Evolutionary conservation across 1,139 yeast genomes (phyloP), one percentile per base, ranked within the genome.

Genomic region (Blastobotrys proliferans): DNA sequence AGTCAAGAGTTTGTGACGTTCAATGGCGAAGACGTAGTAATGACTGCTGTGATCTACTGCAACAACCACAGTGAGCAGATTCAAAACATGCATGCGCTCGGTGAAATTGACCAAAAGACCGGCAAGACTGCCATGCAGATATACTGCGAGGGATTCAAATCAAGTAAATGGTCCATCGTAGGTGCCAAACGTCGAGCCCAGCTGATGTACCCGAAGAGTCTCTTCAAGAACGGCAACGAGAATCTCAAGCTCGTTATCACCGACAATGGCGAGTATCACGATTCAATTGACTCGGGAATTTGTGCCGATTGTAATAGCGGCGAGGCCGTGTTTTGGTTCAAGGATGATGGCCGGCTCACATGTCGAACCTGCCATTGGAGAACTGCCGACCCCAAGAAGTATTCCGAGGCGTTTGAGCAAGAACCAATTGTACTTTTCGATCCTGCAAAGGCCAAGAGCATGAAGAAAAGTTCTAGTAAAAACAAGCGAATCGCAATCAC

Each of bases 21-120:
- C 1, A 51, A 62, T 2, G 78, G 73, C 9, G 70, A 67, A 48
- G 56, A 48, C 1, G 65, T 64, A 1, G 37, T 41, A 11, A 52
- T 65, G 50, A 43, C 46, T 4, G 59, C 73, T 1, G 58, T 57
- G 6, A 46, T 67, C 13, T 44, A 64, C 37, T 68, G 73, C 48
- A 39, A 46, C 2, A 41, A 47, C 26, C 67, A 64, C 40, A 42
- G 41, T 1, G 35, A 40, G 8, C 44, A 46, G 14, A 47, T 40
- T n/a, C 32, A 35, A n/a, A 47, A 49, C 18, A 31, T 56, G 35
- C 44, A 46, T 30, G 52, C 56, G 8, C 47, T 60, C 54, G 44
- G 51, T 17, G 55, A 51, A 17, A 35, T 55, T 3, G 66, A 61
- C 43, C 27, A 43, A 13, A 36, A 32, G 20, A 49, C 53, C 1